phyloP scores from a whole-genome alignment of 1,139 yeast genomes.

The Yamadazyma dushanensis region DNA sequence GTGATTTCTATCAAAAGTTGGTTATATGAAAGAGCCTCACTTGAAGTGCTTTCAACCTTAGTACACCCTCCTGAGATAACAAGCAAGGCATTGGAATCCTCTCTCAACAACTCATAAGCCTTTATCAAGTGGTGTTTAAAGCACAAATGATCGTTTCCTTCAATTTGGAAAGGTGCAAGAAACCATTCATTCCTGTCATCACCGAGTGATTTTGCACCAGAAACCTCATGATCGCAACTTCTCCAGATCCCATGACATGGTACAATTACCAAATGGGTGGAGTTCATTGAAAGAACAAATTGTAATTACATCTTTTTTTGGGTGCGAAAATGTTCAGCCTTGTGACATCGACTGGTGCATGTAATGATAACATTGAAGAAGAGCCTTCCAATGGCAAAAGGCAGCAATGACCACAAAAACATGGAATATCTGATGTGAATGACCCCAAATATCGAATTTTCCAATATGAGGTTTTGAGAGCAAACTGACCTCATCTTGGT shows the following conservation, averaged over 20 bases:
- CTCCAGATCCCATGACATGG: constrained; percentile 76
- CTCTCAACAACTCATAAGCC: constrained; percentile 33
- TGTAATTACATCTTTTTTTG: too few species aligned
- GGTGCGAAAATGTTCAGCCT: too few species aligned
- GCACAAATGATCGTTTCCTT: constrained; percentile 66
- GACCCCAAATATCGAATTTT: constrained; percentile 69
- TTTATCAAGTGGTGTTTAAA: constrained; percentile 61
- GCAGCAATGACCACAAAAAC: constrained; percentile 82
- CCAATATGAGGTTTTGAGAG: constrained; percentile 24
- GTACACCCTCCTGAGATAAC: constrained; percentile 79
- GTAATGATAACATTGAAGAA: constrained; percentile 58
- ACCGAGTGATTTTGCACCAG: constrained; percentile 27
- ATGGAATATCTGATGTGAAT: constrained; percentile 89
- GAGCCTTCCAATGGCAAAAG: constrained; percentile 66
- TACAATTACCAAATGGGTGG: constrained; percentile 45
- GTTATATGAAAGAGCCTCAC: constrained; percentile 65
- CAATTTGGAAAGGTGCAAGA: constrained; percentile 64
- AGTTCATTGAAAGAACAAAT: constrained; percentile 4
- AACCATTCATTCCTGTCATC: constrained; percentile 54
- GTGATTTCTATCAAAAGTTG: constrained; percentile 27
- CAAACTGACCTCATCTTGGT: constrained; percentile 21
- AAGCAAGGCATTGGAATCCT: constrained; percentile 31
- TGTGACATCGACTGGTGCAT: constrained; percentile 26
- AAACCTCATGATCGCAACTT: constrained; percentile 21
- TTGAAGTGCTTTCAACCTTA: constrained; percentile 51